Evolutionary conservation across 2,329 filamentous ascomycete species (phyloP), one percentile per base, ranked within the genome.

Genomic region (Monosporascus sp.): DNA sequence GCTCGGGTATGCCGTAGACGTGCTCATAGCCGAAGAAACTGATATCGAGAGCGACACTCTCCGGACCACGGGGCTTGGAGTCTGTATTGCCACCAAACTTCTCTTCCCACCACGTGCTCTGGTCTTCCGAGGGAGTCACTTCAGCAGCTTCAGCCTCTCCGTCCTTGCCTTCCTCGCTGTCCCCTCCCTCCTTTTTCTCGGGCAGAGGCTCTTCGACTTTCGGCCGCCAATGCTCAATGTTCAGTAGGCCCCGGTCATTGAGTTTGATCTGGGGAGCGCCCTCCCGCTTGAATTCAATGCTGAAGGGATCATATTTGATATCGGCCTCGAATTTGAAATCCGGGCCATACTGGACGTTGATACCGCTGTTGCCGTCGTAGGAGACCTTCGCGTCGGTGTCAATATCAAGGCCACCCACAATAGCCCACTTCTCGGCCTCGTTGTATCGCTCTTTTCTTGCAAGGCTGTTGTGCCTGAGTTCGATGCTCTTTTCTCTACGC

Each of bases 41-140:
- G 62, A 99, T 93, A 67, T 99, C 94, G 54, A 99, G 73, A 15
- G 83, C 91, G 45, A 99, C 79, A 67, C 92, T 94, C 72, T 99
- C 94, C 0, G 94, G 94, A 1, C 94, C 94, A 65, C 86, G 85
- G n/a, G 94, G 93, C 73, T 99, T 99, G 5, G 87, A 83, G 70
- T 99, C 94, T 0, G 92, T 97, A 69, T 94, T 96, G 56, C 93
- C 92, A 59, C 93, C 93, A 70, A 99, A 99, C 0, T 81, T 83
- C 75, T 99, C 94, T 7, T 99, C 94, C 94, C 94, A 99, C 90
- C 91, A 97, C 3, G 92, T 97, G 72, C 86, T 88, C 67, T 97
- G 89, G 60, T 94, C 89, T 58, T 88, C 83, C 15, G 77, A 78
- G 11, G 71, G 56, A 35, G 70, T 67, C 44, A 71, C 67, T 49